phyloP scores from a whole-genome alignment of 148 eudicot species.

The Selenicereus undatus region DNA sequence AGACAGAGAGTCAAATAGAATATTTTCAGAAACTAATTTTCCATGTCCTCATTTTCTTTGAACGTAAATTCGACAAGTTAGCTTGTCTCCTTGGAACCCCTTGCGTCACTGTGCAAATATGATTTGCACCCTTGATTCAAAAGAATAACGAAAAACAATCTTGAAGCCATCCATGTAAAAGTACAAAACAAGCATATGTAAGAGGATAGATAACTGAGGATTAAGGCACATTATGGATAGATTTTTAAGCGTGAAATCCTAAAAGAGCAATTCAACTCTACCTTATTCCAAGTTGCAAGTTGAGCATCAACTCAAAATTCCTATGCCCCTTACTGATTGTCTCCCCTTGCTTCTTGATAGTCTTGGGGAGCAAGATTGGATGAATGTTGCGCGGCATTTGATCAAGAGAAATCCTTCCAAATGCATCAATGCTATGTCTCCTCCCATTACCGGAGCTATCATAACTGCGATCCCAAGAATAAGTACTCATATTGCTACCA shows the following conservation, averaged over 20 bases:
- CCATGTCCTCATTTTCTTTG: background rate
- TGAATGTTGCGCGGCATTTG: conserved; percentile 22
- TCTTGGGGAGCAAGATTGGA: conserved; percentile 36
- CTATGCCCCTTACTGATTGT: conserved; percentile 78
- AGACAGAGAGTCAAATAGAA: too few relatives aligned
- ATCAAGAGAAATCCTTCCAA: conserved; percentile 25
- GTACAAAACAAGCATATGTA: background rate
- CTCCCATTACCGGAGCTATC: conserved; percentile 23
- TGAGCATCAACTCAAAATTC: conserved; percentile 89
- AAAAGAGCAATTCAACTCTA: conserved; percentile 15
- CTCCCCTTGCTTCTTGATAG: conserved; percentile 51
- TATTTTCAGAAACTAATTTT: too few relatives aligned
- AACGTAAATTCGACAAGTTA: background rate
- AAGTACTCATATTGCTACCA: conserved; percentile 23
- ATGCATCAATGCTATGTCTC: conserved; percentile 22
- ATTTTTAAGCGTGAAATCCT: background rate
- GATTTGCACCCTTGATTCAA: background rate
- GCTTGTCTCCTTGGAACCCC: background rate
- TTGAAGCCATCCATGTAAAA: background rate
- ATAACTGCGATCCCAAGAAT: conserved; percentile 19
- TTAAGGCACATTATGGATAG: background rate
- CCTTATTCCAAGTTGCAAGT: conserved; percentile 95
- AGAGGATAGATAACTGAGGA: background rate
- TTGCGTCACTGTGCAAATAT: background rate
- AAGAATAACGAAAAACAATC: background rate